These are phyloP conservation scores for Tricholoma terreum DNA, from an alignment of 768 basidiomycete species.

Conservation along the genomic window DNA sequence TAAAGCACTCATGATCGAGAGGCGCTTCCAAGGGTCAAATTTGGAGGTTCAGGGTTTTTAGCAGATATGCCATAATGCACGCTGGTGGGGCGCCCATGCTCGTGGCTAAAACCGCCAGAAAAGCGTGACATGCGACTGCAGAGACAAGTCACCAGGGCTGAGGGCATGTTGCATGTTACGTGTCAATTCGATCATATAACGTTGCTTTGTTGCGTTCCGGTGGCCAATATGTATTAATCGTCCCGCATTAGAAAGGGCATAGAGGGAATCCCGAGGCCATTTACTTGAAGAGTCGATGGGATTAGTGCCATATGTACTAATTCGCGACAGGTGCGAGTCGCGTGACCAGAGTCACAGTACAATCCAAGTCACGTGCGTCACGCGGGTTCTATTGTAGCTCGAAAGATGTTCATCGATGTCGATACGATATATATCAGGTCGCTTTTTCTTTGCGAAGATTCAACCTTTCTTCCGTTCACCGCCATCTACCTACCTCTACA, in stretches of 20 bases:
- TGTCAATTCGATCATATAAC: background rate
- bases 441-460: background rate
- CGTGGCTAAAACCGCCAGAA: background rate
- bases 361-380: conserved; percentile 7
- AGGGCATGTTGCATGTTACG: background rate
- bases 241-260: no score
- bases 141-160: background rate
- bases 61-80: background rate
- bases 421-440: conserved; percentile 8
- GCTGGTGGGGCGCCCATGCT: background rate
- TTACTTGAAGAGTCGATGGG: background rate
- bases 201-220: background rate
- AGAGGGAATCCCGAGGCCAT: no score
- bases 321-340: conserved; percentile 8
- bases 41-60: background rate
- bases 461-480: conserved; percentile 9
- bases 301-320: background rate
- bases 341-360: conserved; percentile 12
- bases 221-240: no score
- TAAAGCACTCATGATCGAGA: background rate
- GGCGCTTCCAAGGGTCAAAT: background rate
- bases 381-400: conserved; percentile 13
- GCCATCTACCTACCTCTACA: conserved; percentile 12
- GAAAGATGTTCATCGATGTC: conserved; percentile 17
- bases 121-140: background rate